Evolutionary conservation across 805 yeast species (phyloP).

Genomic region (Starmera amethionina): DNA sequence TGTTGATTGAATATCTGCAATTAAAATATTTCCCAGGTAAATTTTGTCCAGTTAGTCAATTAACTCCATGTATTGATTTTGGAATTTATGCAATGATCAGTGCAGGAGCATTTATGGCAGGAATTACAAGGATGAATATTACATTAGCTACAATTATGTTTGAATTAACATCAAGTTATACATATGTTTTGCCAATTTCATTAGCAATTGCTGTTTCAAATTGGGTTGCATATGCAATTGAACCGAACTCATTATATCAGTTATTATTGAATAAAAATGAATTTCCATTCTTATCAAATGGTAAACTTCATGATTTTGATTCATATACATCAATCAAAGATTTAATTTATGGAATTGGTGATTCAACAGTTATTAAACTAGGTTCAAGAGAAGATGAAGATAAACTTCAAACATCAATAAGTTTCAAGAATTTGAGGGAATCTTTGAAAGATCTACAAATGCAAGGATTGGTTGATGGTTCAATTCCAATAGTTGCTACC

Average conservation of each 20-base stretch:
- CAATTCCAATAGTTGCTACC: conserved; percentile 34
- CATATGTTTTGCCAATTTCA: conserved; percentile 47
- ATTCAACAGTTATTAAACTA: conserved; percentile 1
- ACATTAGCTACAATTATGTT: conserved; percentile 41
- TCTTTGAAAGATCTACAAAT: conserved; percentile 29
- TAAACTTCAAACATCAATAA: conserved; percentile 4
- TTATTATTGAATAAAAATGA: conserved; percentile 34
- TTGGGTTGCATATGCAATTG: conserved; percentile 44
- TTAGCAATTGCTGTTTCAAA: conserved; percentile 47
- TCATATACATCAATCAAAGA: conserved; percentile 27
- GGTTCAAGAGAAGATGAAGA: neutral
- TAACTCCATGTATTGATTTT: conserved; percentile 28
- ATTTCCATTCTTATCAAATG: conserved; percentile 43
- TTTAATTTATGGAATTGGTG: conserved; percentile 21
- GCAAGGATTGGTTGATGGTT: conserved; percentile 39
- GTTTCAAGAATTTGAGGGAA: conserved; percentile 20
- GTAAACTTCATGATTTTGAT: conserved; percentile 23
- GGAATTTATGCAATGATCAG: conserved; percentile 45
- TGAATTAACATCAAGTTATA: conserved; percentile 46
- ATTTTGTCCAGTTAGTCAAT: conserved; percentile 8
- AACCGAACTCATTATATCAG: conserved; percentile 42
- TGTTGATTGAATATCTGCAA: conserved; percentile 30
- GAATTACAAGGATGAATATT: conserved; percentile 45
- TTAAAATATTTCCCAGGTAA: conserved; percentile 6
- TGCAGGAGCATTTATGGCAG: conserved; percentile 52